A percentile compares a stretch with the other conserved stretches of the same genome.
phyloP scores from a whole-genome alignment of 108 stramenopile species.

The Cyclotella cryptica region DNA sequence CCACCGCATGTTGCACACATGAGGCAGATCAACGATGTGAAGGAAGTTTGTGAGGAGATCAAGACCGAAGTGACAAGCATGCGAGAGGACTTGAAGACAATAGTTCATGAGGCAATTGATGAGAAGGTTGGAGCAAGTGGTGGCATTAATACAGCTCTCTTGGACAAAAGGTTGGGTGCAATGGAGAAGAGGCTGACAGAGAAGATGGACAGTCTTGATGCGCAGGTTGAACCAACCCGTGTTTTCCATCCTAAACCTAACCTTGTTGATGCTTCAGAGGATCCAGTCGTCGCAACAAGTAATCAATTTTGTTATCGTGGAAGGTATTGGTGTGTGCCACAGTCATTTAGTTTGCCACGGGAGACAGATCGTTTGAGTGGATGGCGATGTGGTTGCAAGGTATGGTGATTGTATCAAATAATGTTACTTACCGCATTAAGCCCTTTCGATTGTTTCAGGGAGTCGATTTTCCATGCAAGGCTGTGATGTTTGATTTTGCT shows the following conservation, averaged over 20 bases:
- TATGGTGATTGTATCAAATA: no score
- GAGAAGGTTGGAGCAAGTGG: not conserved
- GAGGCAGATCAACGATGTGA: not conserved
- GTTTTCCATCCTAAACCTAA: not conserved
- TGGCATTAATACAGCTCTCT: not conserved
- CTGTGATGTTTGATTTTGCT: not conserved
- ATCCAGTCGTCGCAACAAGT: not conserved
- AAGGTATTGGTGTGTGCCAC: not conserved
- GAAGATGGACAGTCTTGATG: not conserved
- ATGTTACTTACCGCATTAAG: not conserved
- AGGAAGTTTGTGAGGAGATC: not conserved
- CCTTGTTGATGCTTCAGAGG: not conserved
- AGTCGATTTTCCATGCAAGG: not conserved
- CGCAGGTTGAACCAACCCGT: not conserved
- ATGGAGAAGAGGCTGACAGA: not conserved
- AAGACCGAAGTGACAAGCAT: not conserved
- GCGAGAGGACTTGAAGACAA: not conserved
- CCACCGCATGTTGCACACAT: constrained; percentile 40
- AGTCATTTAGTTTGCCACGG: not conserved
- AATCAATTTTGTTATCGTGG: not conserved
- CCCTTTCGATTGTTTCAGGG: not conserved
- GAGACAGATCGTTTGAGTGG: not conserved
- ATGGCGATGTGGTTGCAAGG: not conserved
- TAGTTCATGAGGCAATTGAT: not conserved
- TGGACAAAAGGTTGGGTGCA: not conserved